These are phyloP conservation scores for Chalciporus sp. DNA, from an alignment of 1,284 basidiomycete species.

Conservation along the genomic window DNA sequence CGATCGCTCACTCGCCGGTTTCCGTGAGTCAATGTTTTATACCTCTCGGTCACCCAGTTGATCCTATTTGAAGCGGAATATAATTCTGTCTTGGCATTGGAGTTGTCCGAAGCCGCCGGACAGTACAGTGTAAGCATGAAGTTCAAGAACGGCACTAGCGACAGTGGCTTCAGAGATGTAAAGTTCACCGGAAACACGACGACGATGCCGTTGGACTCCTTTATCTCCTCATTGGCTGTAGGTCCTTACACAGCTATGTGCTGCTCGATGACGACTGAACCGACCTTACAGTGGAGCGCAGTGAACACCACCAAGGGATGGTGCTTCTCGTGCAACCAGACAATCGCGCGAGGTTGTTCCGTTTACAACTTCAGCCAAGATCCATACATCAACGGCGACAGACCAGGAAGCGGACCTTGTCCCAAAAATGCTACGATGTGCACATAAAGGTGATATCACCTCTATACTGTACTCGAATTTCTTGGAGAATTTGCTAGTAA, in stretches of 20 bases:
- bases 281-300: constrained; percentile 17
- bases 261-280: too few relatives aligned
- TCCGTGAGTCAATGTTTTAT: constrained; percentile 29
- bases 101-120: constrained; percentile 37
- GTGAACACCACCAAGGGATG: constrained; percentile 34
- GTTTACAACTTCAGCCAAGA: constrained; percentile 34
- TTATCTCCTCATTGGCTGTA: constrained; percentile 15
- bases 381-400: constrained; percentile 25
- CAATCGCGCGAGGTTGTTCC: constrained; percentile 32
- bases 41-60: not conserved
- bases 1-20: constrained; percentile 37
- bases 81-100: constrained; percentile 47
- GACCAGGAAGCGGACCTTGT: not conserved
- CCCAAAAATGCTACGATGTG: not conserved
- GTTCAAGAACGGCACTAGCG: constrained; percentile 53
- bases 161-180: constrained; percentile 26
- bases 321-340: constrained; percentile 39
- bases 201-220: constrained; percentile 8
- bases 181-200: constrained; percentile 31
- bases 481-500: too few relatives aligned
- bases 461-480: too few relatives aligned
- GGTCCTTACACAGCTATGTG: constrained; percentile 13
- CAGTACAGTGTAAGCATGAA: constrained; percentile 37
- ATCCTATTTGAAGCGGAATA: constrained; percentile 44
- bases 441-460: not conserved